A percentile compares a stretch with the other conserved stretches of the same genome.
phyloP scores from a whole-genome alignment of 2,329 filamentous ascomycete genomes.

The Microcera coccophila region DNA sequence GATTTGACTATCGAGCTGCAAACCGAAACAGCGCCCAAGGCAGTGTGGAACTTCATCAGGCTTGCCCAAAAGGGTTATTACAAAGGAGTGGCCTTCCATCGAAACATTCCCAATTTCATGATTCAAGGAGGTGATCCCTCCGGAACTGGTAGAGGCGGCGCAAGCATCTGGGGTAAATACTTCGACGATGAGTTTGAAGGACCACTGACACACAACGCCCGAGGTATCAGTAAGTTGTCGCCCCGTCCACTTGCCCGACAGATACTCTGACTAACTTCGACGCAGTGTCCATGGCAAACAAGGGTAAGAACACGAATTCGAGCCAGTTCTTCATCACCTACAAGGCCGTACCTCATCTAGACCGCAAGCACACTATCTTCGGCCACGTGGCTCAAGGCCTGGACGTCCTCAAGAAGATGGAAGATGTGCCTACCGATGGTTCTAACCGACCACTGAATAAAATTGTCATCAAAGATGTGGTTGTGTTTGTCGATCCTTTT shows the following conservation, averaged over 20 bases:
- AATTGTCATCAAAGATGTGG: slow-evolving; percentile 75
- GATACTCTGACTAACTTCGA: too few species aligned
- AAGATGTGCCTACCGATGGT: slow-evolving; percentile 71
- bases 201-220: slow-evolving; percentile 73
- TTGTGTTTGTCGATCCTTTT: slow-evolving; percentile 90
- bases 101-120: slow-evolving; percentile 96
- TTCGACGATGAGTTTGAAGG: slow-evolving; percentile 94
- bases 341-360: slow-evolving; percentile 75
- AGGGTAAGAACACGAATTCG: slow-evolving; percentile 96
- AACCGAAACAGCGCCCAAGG: slow-evolving; percentile 84
- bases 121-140: slow-evolving; percentile 94
- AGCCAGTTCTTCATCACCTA: slow-evolving; percentile 95
- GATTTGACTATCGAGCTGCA: slow-evolving; percentile 85
- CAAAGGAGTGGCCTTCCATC: slow-evolving; percentile 76
- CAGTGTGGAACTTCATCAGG: slow-evolving; percentile 95
- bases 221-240: slow-evolving; percentile 57
- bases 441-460: slow-evolving; percentile 71
- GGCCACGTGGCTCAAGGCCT: slow-evolving; percentile 75
- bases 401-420: slow-evolving; percentile 69
- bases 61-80: slow-evolving; percentile 90
- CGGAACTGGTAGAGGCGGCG: slow-evolving; percentile 85
- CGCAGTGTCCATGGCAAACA: slow-evolving; percentile 97
- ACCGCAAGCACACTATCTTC: slow-evolving; percentile 97
- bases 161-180: slow-evolving; percentile 88
- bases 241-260: too few species aligned